phyloP scores from a whole-genome alignment of 2,329 filamentous ascomycete genomes.

The Pestalotiopsis fici region DNA sequence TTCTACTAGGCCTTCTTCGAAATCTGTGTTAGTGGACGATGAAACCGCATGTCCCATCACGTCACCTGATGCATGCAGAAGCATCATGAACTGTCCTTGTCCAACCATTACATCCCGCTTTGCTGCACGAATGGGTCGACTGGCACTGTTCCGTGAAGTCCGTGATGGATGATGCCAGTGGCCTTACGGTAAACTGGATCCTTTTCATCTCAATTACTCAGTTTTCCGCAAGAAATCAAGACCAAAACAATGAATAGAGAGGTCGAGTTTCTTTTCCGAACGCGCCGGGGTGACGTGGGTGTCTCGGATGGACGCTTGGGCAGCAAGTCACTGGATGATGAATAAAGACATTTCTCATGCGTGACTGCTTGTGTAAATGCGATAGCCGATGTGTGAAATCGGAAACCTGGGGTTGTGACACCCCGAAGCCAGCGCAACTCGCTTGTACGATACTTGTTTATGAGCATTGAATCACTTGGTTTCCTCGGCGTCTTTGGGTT shows the following conservation, averaged over 20 bases:
- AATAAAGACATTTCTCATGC: conserved; percentile 15
- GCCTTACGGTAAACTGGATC: conserved; percentile 9
- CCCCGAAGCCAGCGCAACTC: conserved; percentile 21
- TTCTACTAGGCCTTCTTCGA: not conserved
- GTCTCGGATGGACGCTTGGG: conserved; percentile 24
- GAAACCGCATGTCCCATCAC: not conserved
- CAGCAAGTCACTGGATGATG: conserved; percentile 16
- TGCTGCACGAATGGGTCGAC: not conserved
- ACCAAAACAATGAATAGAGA: not conserved
- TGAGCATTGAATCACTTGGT: not conserved
- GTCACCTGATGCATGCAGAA: not conserved
- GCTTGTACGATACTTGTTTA: conserved; percentile 12
- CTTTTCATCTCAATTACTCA: not conserved
- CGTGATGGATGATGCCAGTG: not conserved
- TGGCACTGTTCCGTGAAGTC: not conserved
- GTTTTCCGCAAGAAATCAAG: not conserved
- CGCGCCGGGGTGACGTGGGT: conserved; percentile 27
- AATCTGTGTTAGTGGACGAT: not conserved
- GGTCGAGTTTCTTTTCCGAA: conserved; percentile 20
- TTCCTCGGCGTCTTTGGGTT: not conserved
- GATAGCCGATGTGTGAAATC: conserved; percentile 14
- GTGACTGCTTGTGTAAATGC: conserved; percentile 11
- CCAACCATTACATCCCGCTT: not conserved
- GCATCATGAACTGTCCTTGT: not conserved
- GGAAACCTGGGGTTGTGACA: conserved; percentile 25